Evolutionary conservation across 2,329 filamentous ascomycete genomes (phyloP), one percentile per base, ranked within the genome.

Genomic region (Colletotrichum trifolii): DNA sequence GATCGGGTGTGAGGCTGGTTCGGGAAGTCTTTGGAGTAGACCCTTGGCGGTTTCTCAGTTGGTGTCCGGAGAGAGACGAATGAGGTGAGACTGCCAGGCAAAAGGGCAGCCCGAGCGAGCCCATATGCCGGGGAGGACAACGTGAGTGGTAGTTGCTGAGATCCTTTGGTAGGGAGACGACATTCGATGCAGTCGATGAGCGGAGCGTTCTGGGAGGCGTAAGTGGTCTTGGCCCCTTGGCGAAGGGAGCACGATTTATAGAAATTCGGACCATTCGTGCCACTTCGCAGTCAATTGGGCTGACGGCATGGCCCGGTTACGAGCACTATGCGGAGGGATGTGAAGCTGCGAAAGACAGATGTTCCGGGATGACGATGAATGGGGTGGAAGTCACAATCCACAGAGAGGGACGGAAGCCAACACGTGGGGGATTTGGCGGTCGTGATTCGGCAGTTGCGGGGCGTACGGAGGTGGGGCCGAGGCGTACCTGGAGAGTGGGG

Each of bases 191-290:
- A 48, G 58, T 39, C 40, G 52, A 52, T 33, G 33, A 25, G 52
- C 52, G 46, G 52, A 43, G 36, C 63, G 46, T 36, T 47, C 33
- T 34, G n/a, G 33, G 47, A 62, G 34, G 39, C 45, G 36, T 34
- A 35, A 13, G 46, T 34, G 35, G n/a, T 45, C 63, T 66, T 66
- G 53, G 63, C 63, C 10, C 52, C 63, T 66, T 66, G 63, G 63
- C 63, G 59, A 42, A 54, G 47, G 42, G 40, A 53, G 52, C 46
- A 45, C 12, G 42, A 47, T 66, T 57, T 66, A 66, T 66, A 66
- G 52, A 34, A 39, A 56, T 55, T 52, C 25, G 25, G 42, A 36
- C 13, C 12, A 43, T 63, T 47, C 46, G 46, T 58, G 45, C 55
- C 55, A 35, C 52, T 7, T 35, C 15, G 40, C 40, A 38, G 25